Evolutionary conservation across 192 early-diverging fungal genomes (phyloP), one percentile per base, ranked within the genome.

Genomic region (Coemansia sp.): DNA sequence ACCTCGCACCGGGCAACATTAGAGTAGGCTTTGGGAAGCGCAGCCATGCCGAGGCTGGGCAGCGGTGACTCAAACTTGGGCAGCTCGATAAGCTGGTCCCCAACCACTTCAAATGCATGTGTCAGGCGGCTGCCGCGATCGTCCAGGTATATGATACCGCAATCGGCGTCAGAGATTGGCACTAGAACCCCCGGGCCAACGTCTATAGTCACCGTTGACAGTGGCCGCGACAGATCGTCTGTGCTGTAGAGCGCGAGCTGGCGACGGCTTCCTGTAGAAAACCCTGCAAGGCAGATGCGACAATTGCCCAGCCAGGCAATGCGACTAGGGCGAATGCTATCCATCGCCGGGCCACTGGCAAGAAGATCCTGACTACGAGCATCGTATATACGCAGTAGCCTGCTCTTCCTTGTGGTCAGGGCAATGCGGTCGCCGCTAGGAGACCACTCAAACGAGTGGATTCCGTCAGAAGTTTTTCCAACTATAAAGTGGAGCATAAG

Each of bases 61-160:
- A 82, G 79, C 5, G 76, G 55, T 2, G 82, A 72, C 53, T 92
- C 87, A 11, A 88, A 75, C 17, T 83, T 84, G n/a, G 88, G 85
- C 11, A 92, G 75, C 17, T 71, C 81, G 3, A 78, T 65, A 23
- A 85, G 66, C 1, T 54, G 59, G 25, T 71, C 64, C 8, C 74
- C 76, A 5, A 81, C 64, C 11, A 94, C 49, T 65, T 92, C 88
- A 75, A 84, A 94, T 9, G 90, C 84, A 49, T 87, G 85, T 42
- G 92, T 89, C 19, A 86, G 84, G 11, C 87, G 82, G 68, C 94
- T 93, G 19, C 92, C 92, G 2, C 88, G 84, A n/a, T 89, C 91
- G 21, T 85, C 83, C 19, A 92, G 74, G 55, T 87, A 90, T 21
- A 93, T 72, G 14, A 91, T 55, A 2, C 71, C 74, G 34, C 84